These are phyloP conservation scores for Saccharomycopsis olivae DNA, from an alignment of 805 yeast species.

Conservation along the genomic window DNA sequence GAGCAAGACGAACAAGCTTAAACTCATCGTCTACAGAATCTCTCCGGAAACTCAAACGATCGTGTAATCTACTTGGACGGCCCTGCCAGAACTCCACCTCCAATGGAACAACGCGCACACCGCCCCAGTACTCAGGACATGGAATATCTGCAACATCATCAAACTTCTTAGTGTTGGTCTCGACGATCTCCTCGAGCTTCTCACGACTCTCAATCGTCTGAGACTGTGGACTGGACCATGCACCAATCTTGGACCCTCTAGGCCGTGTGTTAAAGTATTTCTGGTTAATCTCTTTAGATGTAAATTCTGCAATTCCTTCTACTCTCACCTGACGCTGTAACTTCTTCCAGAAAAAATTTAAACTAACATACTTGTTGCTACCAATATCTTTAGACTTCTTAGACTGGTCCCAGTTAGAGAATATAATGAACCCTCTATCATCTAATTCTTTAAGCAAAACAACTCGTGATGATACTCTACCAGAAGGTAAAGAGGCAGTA, in stretches of 20 bases:
- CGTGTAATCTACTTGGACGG: conserved; percentile 80
- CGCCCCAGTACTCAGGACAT: conserved; percentile 96
- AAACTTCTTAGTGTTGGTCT: conserved; percentile 43
- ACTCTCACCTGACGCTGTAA: conserved; percentile 88
- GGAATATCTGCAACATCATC: conserved; percentile 53
- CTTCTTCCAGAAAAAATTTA: conserved; percentile 87
- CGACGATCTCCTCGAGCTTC: conserved; percentile 47
- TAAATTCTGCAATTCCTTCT: conserved; percentile 74
- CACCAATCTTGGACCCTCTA: conserved; percentile 87
- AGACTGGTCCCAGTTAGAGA: conserved; percentile 85
- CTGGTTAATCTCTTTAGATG: conserved; percentile 61
- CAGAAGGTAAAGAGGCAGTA: conserved; percentile 80
- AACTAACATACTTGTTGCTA: conserved; percentile 68
- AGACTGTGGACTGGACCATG: conserved; percentile 93
- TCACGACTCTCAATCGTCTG: conserved; percentile 45
- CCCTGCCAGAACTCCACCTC: conserved; percentile 99
- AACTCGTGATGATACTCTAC: conserved; percentile 78
- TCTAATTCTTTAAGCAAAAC: conserved; percentile 88
- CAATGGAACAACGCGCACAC: conserved; percentile 74
- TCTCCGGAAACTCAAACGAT: conserved; percentile 66
- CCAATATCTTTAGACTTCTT: conserved; percentile 66
- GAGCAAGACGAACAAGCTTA: conserved; percentile 63
- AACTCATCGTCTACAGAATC: conserved; percentile 42
- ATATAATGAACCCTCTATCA: conserved; percentile 70
- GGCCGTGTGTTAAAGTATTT: conserved; percentile 83